Base-by-base conservation (phyloP, 2,329 filamentous ascomycete genomes). In the Cladophialophora yegresii region DNA sequence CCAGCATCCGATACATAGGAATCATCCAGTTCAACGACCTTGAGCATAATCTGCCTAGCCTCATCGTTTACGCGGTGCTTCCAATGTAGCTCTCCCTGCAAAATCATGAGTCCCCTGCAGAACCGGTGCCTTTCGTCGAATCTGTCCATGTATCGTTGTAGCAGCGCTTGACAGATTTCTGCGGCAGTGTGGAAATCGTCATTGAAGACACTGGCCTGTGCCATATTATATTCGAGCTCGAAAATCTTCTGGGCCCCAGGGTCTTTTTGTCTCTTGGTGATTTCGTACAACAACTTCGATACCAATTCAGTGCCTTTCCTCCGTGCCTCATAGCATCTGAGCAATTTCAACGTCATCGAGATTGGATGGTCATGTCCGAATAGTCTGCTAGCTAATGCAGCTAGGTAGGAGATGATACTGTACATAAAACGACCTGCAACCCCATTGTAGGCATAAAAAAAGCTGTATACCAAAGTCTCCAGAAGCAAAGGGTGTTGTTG, bases 281-380 rank as follows among this genome's bases (percentile, higher is more conserved):
- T 45, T 13, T 63, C 45, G 26, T 33, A 23, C 23, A 55, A 45
- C 40, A 66, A 8, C 7, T 45, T 40, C 45, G 58, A n/a, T 22
- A 66, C 12, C 13, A 33, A 12, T 7, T 13, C 16, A 22, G 12
- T 23, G 23, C 45, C 33, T n/a, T 8, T 53, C 10, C 13, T 10
- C 6, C 16, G 22, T 12, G 33, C 30, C 23, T 54, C 23, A 33
- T n/a, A 10, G n/a, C n/a, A 23, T 1, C 6, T 13, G 2, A 36
- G 7, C 26, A 66, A 33, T 7, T 57, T 30, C 6, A 66, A 40
- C 30, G 61, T 54, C 61, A 58, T 61, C 26, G 28, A 23, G 1
- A 63, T 13, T 16, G 64, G 64, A 53, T 66, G 60, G 7, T 10
- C 54, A 7, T 50, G 26, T 33, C 13, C 36, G 10, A 66, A 50